Evolutionary conservation across 176 grass and related monocot genomes (phyloP).

Genomic region (Luzula sylvatica): DNA sequence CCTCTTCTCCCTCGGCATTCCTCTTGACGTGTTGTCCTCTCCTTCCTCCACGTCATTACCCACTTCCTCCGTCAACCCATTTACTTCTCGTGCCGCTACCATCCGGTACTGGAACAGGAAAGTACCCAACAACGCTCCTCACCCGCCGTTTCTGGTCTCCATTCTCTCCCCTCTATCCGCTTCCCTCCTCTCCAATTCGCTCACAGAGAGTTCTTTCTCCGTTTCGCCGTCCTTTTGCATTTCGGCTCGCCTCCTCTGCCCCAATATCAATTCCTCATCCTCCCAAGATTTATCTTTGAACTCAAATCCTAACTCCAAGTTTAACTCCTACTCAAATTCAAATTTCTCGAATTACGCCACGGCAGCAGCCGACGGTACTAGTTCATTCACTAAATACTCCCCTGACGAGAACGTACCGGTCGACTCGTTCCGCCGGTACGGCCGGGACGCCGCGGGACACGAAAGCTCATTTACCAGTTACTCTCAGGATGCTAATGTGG

Average conservation of each 20-base stretch:
- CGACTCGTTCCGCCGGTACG: constrained; percentile 66
- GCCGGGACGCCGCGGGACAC: constrained; percentile 18
- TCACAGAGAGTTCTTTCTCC: constrained; percentile 19
- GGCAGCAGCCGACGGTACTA: constrained; percentile 14
- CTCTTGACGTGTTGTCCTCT: not conserved
- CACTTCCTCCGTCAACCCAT: constrained; percentile 50
- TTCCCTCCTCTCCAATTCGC: constrained; percentile 20
- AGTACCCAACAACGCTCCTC: constrained; percentile 69
- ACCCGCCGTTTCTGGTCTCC: constrained; percentile 65
- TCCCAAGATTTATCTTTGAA: not conserved
- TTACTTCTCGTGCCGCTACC: constrained; percentile 62
- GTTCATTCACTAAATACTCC: constrained; percentile 42
- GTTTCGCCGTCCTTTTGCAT: constrained; percentile 43
- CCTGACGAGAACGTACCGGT: constrained; percentile 43
- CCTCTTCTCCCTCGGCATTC: not conserved
- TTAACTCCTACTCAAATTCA: constrained; percentile 38
- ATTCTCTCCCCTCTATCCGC: constrained; percentile 60
- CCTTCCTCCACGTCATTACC: not conserved
- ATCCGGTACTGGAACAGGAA: constrained; percentile 86
- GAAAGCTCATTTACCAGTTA: constrained; percentile 42
- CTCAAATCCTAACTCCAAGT: not conserved
- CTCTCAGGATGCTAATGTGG: constrained; percentile 57
- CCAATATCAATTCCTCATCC: not conserved
- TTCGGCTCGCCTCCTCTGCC: constrained; percentile 51
- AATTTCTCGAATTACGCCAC: constrained; percentile 75